Evolutionary conservation across 805 yeast genomes (phyloP), one percentile per base, ranked within the genome.

Genomic region (Kuraishia piskuri): DNA sequence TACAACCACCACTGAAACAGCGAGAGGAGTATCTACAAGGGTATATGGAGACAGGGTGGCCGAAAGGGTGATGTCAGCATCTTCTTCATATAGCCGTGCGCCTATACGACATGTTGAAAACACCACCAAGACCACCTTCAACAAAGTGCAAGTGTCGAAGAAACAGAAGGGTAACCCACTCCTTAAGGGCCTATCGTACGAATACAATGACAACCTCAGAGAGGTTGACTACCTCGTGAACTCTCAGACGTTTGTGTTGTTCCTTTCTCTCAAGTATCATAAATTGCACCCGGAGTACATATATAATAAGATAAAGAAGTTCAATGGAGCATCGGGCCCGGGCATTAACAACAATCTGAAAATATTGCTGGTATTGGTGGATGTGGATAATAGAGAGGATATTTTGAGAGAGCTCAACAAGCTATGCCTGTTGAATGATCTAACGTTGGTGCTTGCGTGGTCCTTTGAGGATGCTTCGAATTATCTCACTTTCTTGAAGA

Each of bases 211-310:
- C 5, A 68, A 67, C 19, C 67, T 75, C 56, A 74, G 68, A 58
- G 76, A 67, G 62, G 86, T 72, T 59, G 95, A 88, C 63, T 88
- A 87, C 65, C 73, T 83, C 50, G 76, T 87, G 17, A 82, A 78
- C 54, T 71, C 83, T 26, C 67, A 77, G 64, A 66, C 80, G 63
- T 77, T 78, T 54, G 77, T 85, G 1, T 59, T 88, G 0, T 86
- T 86, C 58, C 70, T 88, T 2, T 81, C 89, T 1, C 65, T 88
- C 50, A 83, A 84, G 51, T 88, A 87, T 63, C 90, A 86, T 62
- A 86, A 86, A 64, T 68, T 88, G 45, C 86, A 84, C 58, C 90
- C 91, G 0, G 92, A 86, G 59, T 87, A 88, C 59, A 75, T 88
- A 2, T 77, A 79, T 67, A 79, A 79, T 56, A 72, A 86, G 55